Base-by-base conservation (phyloP, 2,329 filamentous ascomycete species). In the Ophiostoma populinum region DNA sequence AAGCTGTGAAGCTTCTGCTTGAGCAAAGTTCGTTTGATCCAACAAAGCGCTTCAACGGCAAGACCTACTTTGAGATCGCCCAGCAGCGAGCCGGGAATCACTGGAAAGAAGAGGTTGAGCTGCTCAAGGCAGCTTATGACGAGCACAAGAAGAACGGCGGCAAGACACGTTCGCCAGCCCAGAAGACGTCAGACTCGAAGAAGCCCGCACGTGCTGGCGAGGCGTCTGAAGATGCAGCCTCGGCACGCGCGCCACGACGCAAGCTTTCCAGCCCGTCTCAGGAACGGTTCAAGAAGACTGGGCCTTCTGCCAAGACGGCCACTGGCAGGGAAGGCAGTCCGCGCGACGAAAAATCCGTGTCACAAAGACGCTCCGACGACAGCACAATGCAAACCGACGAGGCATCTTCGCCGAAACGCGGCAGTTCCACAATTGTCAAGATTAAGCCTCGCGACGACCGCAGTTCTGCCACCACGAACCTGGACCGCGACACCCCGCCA, bases 51-150 rank as follows among this genome's bases (percentile, higher is more conserved):
- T 76, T 75, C 45, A 75, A 75, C 45, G 81, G 81, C 16, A 72
- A 80, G 46, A 77, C 80, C 0, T 98, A 95, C 53, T 80, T 74
- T 47, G 85, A 98, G 43, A 75, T 95, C 41, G 83, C 90, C 2
- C 71, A 78, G 46, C 75, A 82, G 32, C 74, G 83, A 26, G 75
- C 75, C 44, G 87, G 90, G 0, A 81, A 86, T 7, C 79, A 82
- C 40, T 94, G 86, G 83, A 77, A 87, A 51, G 75, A 87, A 42
- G 90, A 98, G 52, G 75, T 80, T 43, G 70, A 83, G 28, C 61
- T 92, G 37, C 55, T 98, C 32, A 86, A 86, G 51, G 67, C 75
- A 25, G 71, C 79, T 4, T 85, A 75, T 44, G 76, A 85, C 38
- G 67, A 69, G 20, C 71, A 69, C 45, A 69, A 63, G 43, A 68